Percentiles rank a stretch among this genome's conserved stretches.
Conservation (phyloP, 202 grass and related monocot genomes). For the Cymbopogon flexuosus region DNA sequence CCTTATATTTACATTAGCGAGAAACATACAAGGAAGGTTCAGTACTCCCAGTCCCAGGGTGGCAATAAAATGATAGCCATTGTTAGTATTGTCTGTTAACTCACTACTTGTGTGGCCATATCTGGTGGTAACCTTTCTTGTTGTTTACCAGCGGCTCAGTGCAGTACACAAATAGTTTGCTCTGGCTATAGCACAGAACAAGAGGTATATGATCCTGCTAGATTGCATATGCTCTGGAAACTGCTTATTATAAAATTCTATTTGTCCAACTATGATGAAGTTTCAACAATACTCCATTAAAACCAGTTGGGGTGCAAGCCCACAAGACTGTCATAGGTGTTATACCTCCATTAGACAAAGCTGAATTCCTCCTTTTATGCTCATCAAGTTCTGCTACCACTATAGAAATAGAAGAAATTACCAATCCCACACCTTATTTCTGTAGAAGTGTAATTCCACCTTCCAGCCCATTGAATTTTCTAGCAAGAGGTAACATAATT, state of each 20-base stretch:
- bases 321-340: constrained; percentile 60
- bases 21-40: constrained; percentile 62
- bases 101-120: constrained; percentile 28
- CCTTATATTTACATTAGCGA: constrained; percentile 62
- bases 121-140: constrained; percentile 41
- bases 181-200: constrained; percentile 37
- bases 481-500: constrained; percentile 51
- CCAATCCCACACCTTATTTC: constrained; percentile 58
- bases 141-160: constrained; percentile 19
- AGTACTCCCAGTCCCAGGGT: constrained; percentile 49
- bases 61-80: constrained; percentile 58
- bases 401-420: constrained; percentile 46
- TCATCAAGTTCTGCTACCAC: constrained; percentile 60
- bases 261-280: constrained; percentile 63
- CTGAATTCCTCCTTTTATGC: constrained; percentile 46
- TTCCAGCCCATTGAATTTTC: constrained; percentile 45
- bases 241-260: constrained; percentile 80
- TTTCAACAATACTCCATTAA: constrained; percentile 59
- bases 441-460: constrained; percentile 73
- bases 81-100: constrained; percentile 62
- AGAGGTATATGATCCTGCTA: constrained; percentile 54
- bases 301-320: constrained; percentile 62
- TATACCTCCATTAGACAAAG: constrained; percentile 48
- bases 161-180: constrained; percentile 60
- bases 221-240: constrained; percentile 77